Percentiles rank a stretch among this genome's conserved stretches.
Conservation (phyloP, 1,284 basidiomycete genomes). For the Tilletia caries region DNA sequence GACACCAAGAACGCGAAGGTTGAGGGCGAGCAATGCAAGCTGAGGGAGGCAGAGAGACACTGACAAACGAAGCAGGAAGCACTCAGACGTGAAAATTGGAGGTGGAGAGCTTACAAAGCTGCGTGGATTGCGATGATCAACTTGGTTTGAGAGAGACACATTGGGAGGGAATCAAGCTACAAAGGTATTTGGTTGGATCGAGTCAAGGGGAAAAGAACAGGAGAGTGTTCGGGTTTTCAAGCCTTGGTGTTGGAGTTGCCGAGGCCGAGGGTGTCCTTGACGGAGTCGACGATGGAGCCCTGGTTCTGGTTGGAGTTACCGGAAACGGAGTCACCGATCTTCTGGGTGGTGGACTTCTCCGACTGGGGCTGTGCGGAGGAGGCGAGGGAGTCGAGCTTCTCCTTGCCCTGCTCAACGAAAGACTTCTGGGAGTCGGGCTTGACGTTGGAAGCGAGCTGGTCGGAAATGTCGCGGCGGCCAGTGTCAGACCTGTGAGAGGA, state of each 20-base stretch:
- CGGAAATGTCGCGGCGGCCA: conserved; percentile 36
- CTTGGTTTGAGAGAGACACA: too few relatives aligned
- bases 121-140: too few relatives aligned
- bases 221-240: background rate
- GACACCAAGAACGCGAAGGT: too few relatives aligned
- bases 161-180: too few relatives aligned
- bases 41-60: background rate
- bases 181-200: too few relatives aligned
- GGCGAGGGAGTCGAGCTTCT: conserved; percentile 36
- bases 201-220: too few relatives aligned
- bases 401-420: conserved; percentile 33
- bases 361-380: conserved; percentile 55
- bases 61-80: too few relatives aligned
- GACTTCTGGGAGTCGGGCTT: conserved; percentile 43
- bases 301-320: conserved; percentile 38
- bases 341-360: conserved; percentile 50
- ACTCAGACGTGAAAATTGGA: too few relatives aligned
- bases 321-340: conserved; percentile 62
- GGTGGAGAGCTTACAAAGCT: too few relatives aligned
- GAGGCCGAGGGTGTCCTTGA: conserved; percentile 39
- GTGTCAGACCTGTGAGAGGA: conserved; percentile 30
- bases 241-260: conserved; percentile 14
- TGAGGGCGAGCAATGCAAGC: background rate
- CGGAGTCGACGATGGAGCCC: conserved; percentile 37
- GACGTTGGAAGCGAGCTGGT: conserved; percentile 34